Evolutionary conservation across 352 stramenopile species (phyloP), one percentile per base, ranked within the genome.

Genomic region (Phytophthora syringae): DNA sequence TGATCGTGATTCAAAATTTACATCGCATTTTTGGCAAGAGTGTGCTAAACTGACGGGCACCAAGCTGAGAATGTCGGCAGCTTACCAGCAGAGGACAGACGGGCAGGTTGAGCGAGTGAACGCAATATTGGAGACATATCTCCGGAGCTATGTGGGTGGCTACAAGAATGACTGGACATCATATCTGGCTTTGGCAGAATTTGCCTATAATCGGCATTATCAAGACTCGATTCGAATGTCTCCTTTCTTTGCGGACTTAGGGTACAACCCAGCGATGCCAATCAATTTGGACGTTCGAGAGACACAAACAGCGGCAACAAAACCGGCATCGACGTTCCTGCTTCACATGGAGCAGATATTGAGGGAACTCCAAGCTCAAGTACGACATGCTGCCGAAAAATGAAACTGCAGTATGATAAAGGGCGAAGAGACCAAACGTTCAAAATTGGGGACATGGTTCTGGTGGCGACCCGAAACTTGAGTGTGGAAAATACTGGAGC

Each of bases 1-100:
- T 3, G 45, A 64, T 36, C 9, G 56, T n/a, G 56, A 56, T 16
- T 36, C 47, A 2, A 64, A 52, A 16, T 64, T 64, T n/a, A 64
- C 57, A 5, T 64, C 57, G 7, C 6, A 52, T 0, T 64, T 64
- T 18, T 40, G 34, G 34, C 11, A 18, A 12, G 15, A 40, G 15
- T 40, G 34, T 18, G 11, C 34, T 7, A 18, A 40, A 18, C 15
- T n/a, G 15, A n/a, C 13, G 45, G 47, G 47, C 22, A 59, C 58
- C 5, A 59, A 53, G 21, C 24, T 60, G 7, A 21, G 34, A 16
- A 52, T 66, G 39, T 11, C 28, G 16, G 30, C 20, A 3, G 58
- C 48, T 5, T 40, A 59, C 25, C 49, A 66, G 11, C 58, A 60
- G 16, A 3, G 50, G 7, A 66, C 58, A 1, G 30, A 66, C 42